These are phyloP conservation scores for Delphinella strobiligena DNA, from an alignment of 2,329 filamentous ascomycete species.

Conservation along the genomic window DNA sequence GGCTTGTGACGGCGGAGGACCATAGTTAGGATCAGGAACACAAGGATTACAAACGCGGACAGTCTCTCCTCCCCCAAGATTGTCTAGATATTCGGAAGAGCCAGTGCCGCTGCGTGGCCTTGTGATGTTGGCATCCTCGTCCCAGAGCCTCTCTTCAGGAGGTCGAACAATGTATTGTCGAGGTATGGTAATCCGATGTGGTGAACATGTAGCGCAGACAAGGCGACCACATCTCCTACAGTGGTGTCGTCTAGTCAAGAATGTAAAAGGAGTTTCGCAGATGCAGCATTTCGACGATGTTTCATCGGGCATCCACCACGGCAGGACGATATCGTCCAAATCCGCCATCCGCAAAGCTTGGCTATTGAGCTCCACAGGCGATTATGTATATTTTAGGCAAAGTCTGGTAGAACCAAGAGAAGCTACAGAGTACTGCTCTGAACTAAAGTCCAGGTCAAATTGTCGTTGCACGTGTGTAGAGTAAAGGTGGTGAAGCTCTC, in stretches of 20 bases:
- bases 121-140: slow-evolving; percentile 25
- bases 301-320: slow-evolving; percentile 78
- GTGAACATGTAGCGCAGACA: slow-evolving; percentile 80
- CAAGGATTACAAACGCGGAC: slow-evolving; percentile 63
- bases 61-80: slow-evolving; percentile 52
- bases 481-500: too few relatives aligned
- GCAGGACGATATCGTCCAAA: slow-evolving; percentile 42
- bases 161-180: slow-evolving; percentile 84
- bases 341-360: neutral
- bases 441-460: too few relatives aligned
- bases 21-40: slow-evolving; percentile 46
- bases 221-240: slow-evolving; percentile 92
- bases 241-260: slow-evolving; percentile 84
- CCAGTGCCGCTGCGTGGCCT: slow-evolving; percentile 25
- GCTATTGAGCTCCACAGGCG: too few relatives aligned
- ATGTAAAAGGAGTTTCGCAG: slow-evolving; percentile 65
- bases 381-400: too few relatives aligned
- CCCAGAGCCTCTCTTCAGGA: slow-evolving; percentile 31
- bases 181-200: slow-evolving; percentile 88
- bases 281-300: slow-evolving; percentile 79
- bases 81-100: slow-evolving; percentile 19
- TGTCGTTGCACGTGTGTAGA: too few relatives aligned
- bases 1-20: slow-evolving; percentile 9
- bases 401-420: too few relatives aligned
- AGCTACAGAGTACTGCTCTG: too few relatives aligned